These are phyloP conservation scores for Rhizomucor miehei DNA, from an alignment of 371 early-diverging fungal genomes.

Conservation along the genomic window DNA sequence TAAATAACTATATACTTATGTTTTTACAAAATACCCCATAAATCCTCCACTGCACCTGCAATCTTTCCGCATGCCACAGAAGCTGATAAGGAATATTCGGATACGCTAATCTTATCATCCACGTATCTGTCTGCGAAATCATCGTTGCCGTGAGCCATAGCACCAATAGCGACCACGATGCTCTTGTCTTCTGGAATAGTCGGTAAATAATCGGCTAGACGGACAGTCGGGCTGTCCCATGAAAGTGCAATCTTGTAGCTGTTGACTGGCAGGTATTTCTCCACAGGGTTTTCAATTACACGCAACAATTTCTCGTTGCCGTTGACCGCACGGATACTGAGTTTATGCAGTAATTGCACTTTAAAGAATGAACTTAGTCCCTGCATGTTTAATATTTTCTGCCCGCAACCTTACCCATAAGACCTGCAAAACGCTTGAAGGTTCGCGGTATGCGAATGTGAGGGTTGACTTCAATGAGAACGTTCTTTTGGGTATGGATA, in stretches of 20 bases:
- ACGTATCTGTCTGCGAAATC: slow-evolving; percentile 92
- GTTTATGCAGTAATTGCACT: slow-evolving; percentile 97
- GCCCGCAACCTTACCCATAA: slow-evolving; percentile 65
- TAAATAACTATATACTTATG: neutral
- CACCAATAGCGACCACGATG: slow-evolving; percentile 91
- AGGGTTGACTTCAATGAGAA: slow-evolving; percentile 96
- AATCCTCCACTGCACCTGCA: slow-evolving; percentile 81
- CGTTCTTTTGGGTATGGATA: slow-evolving; percentile 92
- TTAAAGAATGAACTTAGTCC: neutral
- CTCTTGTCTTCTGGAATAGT: slow-evolving; percentile 77
- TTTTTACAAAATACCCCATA: slow-evolving; percentile 80
- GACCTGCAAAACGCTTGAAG: slow-evolving; percentile 96
- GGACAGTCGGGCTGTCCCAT: slow-evolving; percentile 89
- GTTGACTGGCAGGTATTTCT: slow-evolving; percentile 91
- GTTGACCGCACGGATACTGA: slow-evolving; percentile 89
- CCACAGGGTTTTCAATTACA: slow-evolving; percentile 95
- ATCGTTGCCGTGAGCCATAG: slow-evolving; percentile 96
- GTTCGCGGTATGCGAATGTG: slow-evolving; percentile 98
- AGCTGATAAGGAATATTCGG: slow-evolving; percentile 94
- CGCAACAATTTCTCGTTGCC: slow-evolving; percentile 92
- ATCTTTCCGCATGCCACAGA: slow-evolving; percentile 94
- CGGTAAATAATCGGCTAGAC: slow-evolving; percentile 74
- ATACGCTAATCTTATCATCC: slow-evolving; percentile 94
- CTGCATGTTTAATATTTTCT: neutral
- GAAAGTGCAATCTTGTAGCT: slow-evolving; percentile 89